Evolutionary conservation across 2,329 filamentous ascomycete species (phyloP).

Genomic region (Diaporthe sp.): DNA sequence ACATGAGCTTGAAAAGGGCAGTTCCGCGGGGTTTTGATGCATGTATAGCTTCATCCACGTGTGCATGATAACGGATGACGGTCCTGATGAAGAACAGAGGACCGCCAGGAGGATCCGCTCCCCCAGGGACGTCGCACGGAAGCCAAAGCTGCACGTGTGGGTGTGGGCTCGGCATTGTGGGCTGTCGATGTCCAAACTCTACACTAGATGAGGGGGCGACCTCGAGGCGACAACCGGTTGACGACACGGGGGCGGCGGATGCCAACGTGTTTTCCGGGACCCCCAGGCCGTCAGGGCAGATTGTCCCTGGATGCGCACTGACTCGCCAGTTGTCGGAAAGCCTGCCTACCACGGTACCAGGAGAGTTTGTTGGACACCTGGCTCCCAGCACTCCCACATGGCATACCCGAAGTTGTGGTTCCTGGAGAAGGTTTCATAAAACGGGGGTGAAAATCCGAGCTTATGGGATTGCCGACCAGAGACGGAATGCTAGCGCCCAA

Average conservation of each 20-base stretch:
- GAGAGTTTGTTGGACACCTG: not conserved
- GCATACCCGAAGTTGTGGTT: slow-evolving; percentile 25
- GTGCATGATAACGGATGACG: not conserved
- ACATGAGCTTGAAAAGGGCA: not conserved
- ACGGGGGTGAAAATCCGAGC: not conserved
- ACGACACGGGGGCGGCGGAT: not conserved
- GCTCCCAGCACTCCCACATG: slow-evolving; percentile 27
- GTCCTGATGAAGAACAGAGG: not conserved
- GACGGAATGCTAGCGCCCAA: slow-evolving; percentile 3
- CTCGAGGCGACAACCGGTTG: not conserved
- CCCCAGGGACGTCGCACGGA: not conserved
- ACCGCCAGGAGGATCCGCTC: not conserved
- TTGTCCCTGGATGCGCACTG: not conserved
- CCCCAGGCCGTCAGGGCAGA: not conserved
- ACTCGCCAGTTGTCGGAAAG: not conserved
- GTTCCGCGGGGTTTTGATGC: not conserved
- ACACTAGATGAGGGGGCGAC: not conserved
- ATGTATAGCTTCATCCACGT: slow-evolving; percentile 3
- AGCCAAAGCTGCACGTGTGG: not conserved
- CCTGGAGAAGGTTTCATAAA: slow-evolving; percentile 10
- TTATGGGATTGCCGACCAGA: slow-evolving; percentile 11
- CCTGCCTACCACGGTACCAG: not conserved
- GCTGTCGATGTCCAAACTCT: not conserved
- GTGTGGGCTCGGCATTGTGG: not conserved
- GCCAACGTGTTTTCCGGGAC: not conserved